Evolutionary conservation across 2,329 filamentous ascomycete species (phyloP).

Genomic region (Parastagonospora nodorum): DNA sequence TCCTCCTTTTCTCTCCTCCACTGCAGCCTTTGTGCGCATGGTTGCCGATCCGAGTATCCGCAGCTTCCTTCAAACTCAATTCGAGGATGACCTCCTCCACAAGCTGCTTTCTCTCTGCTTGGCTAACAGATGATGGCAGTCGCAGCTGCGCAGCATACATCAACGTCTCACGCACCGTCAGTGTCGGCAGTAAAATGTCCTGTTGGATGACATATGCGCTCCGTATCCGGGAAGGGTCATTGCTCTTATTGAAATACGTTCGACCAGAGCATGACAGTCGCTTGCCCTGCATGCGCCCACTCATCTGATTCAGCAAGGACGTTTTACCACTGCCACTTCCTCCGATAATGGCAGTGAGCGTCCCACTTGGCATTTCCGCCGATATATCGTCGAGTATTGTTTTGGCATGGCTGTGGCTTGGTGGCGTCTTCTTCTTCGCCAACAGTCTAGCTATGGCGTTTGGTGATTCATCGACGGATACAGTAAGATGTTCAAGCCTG

Average conservation of each 20-base stretch:
- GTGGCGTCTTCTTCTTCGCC: slow-evolving; percentile 31
- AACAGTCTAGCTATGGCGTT: slow-evolving; percentile 28
- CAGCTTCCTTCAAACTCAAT: slow-evolving; percentile 76
- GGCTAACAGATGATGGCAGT: slow-evolving; percentile 65
- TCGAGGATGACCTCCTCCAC: slow-evolving; percentile 80
- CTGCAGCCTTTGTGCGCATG: slow-evolving; percentile 75
- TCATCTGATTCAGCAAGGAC: slow-evolving; percentile 67
- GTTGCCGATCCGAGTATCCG: slow-evolving; percentile 74
- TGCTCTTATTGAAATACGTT: slow-evolving; percentile 65
- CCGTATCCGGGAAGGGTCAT: slow-evolving; percentile 56
- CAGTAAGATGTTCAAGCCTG: slow-evolving; percentile 59
- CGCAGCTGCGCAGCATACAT: slow-evolving; percentile 74
- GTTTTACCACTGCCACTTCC: slow-evolving; percentile 73
- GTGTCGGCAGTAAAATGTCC: slow-evolving; percentile 72
- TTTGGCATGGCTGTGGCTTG: slow-evolving; percentile 43
- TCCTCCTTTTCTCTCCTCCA: slow-evolving; percentile 77
- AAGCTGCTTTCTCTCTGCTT: slow-evolving; percentile 63
- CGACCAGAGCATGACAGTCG: slow-evolving; percentile 58
- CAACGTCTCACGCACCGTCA: slow-evolving; percentile 78
- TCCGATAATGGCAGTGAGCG: slow-evolving; percentile 75
- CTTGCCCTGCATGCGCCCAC: slow-evolving; percentile 67
- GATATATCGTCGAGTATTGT: slow-evolving; percentile 66
- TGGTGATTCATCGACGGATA: slow-evolving; percentile 64
- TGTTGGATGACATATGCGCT: slow-evolving; percentile 78
- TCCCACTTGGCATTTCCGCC: slow-evolving; percentile 67